A percentile compares a stretch with the other conserved stretches of the same genome.
Evolutionary conservation across 805 yeast species (phyloP).

Genomic region (Blastobotrys americana): DNA sequence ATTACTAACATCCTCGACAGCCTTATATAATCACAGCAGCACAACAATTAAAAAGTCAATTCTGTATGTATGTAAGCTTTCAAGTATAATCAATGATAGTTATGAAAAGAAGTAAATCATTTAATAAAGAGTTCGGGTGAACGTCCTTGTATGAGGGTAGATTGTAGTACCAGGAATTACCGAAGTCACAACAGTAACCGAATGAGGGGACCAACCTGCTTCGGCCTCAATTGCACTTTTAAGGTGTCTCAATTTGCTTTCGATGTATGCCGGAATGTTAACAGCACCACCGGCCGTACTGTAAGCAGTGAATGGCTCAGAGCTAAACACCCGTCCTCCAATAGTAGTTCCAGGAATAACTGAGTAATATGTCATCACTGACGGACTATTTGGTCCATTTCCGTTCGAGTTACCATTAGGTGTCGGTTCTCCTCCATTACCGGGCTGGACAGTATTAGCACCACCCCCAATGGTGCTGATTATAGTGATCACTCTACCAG

Average conservation of each 20-base stretch:
- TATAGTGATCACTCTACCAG: neutral
- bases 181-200: neutral
- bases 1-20: too few relatives aligned
- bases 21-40: too few relatives aligned
- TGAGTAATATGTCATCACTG: neutral
- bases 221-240: neutral
- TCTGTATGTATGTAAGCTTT: too few relatives aligned
- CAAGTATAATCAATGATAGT: neutral
- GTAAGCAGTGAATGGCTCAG: neutral
- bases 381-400: neutral
- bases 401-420: neutral
- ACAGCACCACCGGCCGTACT: neutral
- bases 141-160: neutral
- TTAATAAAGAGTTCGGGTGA: neutral
- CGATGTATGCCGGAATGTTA: neutral
- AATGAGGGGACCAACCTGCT: neutral
- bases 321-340: neutral
- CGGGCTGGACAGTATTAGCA: neutral
- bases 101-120: neutral
- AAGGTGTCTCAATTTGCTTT: neutral
- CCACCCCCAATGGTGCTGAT: neutral
- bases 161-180: neutral
- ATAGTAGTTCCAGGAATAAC: neutral
- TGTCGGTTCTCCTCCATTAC: neutral
- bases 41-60: too few relatives aligned